Base-by-base conservation (phyloP, 305 asterid genomes). In the Ruellia speciosa region DNA sequence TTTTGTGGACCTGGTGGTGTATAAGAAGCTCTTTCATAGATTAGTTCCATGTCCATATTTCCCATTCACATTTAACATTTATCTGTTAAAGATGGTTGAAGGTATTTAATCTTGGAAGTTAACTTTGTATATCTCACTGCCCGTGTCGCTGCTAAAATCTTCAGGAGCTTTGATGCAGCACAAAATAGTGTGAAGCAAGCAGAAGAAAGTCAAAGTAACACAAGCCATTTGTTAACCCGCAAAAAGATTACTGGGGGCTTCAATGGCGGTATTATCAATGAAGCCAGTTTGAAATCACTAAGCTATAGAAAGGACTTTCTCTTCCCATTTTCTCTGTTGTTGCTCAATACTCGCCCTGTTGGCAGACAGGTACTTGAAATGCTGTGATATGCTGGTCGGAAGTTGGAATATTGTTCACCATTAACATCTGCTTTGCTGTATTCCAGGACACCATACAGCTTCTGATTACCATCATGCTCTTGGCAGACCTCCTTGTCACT, bases 371-470 rank as follows among this genome's bases (percentile, higher is more conserved):
- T 90, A 85, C 62, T 53, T 50, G 41, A 34, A 18, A 66, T 62
- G 64, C 61, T 49, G 52, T 64, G 16, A 46, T 56, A 69, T 60
- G 17, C 70, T 76, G 58, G 58, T 56, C 60, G 14, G 40, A 48
- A 48, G 58, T 56, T 62, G 14, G 40, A 48, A 48, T 49, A 40
- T 18, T 54, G 16, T 59, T 64, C 60, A 33, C 52, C 34, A 18
- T 71, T 74, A 59, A 77, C 56, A 51, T 62, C 61, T 68, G 62
- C 31, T 54, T 63, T 24, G 71, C 57, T 76, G 65, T 71, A 59
- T 87, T 81, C 65, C 96, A 90, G 98, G 98, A 90, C 68, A 80
- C 96, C 14, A 66, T 90, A 66, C 96, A 87, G 81, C 65, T 90
- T 68, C 72, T 90, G 69, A 87, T 90, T 63, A 79, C 87, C 37